phyloP scores from a whole-genome alignment of 495 filamentous ascomycete species.

The Penicilliopsis zonata region DNA sequence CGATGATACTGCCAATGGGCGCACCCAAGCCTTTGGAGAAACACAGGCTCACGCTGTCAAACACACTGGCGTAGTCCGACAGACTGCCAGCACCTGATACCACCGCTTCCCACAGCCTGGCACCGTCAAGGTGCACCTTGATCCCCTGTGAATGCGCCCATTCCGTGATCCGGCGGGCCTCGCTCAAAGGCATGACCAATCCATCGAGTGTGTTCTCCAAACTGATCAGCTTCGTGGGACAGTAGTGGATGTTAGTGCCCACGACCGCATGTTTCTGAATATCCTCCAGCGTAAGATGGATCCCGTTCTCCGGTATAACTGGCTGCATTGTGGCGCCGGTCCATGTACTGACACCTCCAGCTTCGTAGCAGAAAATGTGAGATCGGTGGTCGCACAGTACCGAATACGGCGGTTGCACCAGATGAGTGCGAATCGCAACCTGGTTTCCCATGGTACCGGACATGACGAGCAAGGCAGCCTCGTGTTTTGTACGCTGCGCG shows the following conservation, averaged over 20 bases:
- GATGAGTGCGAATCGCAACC: slow-evolving; percentile 33
- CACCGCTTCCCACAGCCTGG: slow-evolving; percentile 70
- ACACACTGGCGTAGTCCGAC: slow-evolving; percentile 53
- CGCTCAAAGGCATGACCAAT: slow-evolving; percentile 61
- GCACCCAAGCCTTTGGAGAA: slow-evolving; percentile 87
- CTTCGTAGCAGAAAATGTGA: slow-evolving; percentile 38
- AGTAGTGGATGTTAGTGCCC: slow-evolving; percentile 29
- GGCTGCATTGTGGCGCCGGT: slow-evolving; percentile 31
- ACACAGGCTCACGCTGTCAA: slow-evolving; percentile 75
- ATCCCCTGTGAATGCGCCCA: slow-evolving; percentile 60
- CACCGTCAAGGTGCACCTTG: slow-evolving; percentile 74
- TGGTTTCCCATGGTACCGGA: slow-evolving; percentile 80
- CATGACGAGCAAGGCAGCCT: slow-evolving; percentile 59
- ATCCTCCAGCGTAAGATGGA: slow-evolving; percentile 67
- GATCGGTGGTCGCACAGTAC: slow-evolving; percentile 35
- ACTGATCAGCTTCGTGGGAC: slow-evolving; percentile 68
- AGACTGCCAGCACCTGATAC: slow-evolving; percentile 48
- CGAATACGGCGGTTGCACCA: slow-evolving; percentile 37
- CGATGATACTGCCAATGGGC: slow-evolving; percentile 71
- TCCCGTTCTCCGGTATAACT: slow-evolving; percentile 43
- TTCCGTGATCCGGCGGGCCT: slow-evolving; percentile 50
- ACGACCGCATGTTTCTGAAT: slow-evolving; percentile 40
- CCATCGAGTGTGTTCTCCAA: slow-evolving; percentile 81
- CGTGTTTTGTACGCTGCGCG: slow-evolving; percentile 57
- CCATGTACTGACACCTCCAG: slow-evolving; percentile 35